Evolutionary conservation across 371 early-diverging fungal genomes (phyloP).

Genomic region (Batrachochytrium dendrobatidis): DNA sequence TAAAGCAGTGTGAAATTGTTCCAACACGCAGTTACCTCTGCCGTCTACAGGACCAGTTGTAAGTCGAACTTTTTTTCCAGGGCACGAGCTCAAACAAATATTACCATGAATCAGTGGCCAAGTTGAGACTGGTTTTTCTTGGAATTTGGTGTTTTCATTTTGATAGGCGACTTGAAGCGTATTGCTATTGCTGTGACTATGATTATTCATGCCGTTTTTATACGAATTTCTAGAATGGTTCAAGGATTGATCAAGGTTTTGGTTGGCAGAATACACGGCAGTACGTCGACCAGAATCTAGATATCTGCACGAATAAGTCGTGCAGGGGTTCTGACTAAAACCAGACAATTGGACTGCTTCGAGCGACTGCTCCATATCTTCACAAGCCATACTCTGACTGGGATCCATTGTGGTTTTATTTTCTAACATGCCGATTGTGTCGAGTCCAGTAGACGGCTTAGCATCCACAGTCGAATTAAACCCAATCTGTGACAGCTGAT

Average conservation of each 20-base stretch:
- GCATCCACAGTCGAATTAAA: too few species aligned
- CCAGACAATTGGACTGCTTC: too few species aligned
- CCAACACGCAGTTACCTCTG: constrained; percentile 39
- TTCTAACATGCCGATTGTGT: too few species aligned
- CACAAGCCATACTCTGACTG: too few species aligned
- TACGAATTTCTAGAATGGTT: background rate
- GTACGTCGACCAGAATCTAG: background rate
- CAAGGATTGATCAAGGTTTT: background rate
- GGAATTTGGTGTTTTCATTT: background rate
- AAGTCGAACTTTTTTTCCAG: constrained; percentile 75
- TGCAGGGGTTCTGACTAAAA: too few species aligned
- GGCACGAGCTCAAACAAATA: constrained; percentile 67
- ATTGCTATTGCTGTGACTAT: background rate
- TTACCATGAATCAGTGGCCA: constrained; percentile 35
- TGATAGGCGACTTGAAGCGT: background rate
- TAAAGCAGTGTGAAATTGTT: too few species aligned
- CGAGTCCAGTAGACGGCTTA: too few species aligned
- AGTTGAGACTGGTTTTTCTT: background rate
- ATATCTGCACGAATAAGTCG: too few species aligned
- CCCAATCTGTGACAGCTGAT: too few species aligned
- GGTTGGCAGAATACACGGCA: too few species aligned
- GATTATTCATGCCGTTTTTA: background rate
- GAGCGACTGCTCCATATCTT: too few species aligned
- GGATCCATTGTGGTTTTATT: too few species aligned
- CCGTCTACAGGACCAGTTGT: constrained; percentile 66